Evolutionary conservation across 495 filamentous ascomycete genomes (phyloP).

Genomic region (Neurospora intermedia): DNA sequence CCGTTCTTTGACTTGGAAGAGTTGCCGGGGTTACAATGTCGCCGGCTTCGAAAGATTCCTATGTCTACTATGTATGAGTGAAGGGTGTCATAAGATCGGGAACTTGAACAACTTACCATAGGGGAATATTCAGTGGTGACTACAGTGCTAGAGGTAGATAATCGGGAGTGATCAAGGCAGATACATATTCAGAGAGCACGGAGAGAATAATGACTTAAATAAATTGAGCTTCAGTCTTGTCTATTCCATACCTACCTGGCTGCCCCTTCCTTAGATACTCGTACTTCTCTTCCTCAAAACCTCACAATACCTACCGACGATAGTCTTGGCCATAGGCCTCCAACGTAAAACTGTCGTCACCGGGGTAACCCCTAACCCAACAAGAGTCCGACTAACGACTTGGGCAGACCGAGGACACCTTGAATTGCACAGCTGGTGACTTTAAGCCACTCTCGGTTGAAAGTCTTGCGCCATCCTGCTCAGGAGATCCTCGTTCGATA

Average conservation of each 20-base stretch:
- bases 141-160: neutral
- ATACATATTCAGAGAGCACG: neutral
- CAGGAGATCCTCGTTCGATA: neutral
- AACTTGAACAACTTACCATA: neutral
- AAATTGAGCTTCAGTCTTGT: neutral
- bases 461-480: neutral
- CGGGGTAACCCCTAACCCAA: neutral
- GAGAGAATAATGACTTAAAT: neutral
- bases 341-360: neutral
- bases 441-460: neutral
- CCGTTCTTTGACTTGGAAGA: neutral
- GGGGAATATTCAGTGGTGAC: neutral
- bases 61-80: neutral
- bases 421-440: neutral
- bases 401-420: neutral
- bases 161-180: neutral
- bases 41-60: neutral
- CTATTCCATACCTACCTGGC: neutral
- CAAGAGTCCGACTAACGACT: neutral
- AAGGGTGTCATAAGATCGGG: neutral
- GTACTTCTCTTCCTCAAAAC: neutral
- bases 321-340: neutral
- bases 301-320: neutral
- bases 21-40: neutral
- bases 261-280: neutral